phyloP scores from a whole-genome alignment of 306 rosid species.

The Dalbergia cochinchinensis region DNA sequence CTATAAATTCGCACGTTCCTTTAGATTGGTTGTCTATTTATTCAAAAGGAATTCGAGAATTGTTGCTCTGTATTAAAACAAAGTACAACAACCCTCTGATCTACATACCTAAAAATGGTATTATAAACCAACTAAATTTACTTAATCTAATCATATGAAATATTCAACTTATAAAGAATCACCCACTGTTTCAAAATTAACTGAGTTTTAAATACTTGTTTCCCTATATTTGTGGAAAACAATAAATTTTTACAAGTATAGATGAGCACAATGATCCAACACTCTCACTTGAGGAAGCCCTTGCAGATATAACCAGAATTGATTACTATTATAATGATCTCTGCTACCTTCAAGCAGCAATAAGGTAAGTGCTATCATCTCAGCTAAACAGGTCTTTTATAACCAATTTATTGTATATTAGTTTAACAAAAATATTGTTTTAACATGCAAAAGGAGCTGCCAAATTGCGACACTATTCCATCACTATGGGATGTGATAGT shows the following conservation, averaged over 20 bases:
- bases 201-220: background rate
- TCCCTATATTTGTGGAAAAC: background rate
- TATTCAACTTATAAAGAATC: background rate
- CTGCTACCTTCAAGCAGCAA: constrained; percentile 55
- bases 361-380: constrained; percentile 49
- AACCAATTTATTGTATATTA: background rate
- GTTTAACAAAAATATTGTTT: too few species aligned
- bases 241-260: constrained; percentile 46
- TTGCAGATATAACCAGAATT: constrained; percentile 54
- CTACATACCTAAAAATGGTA: constrained; percentile 50
- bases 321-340: constrained; percentile 59
- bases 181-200: too few species aligned
- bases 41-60: constrained; percentile 59
- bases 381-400: background rate
- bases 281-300: constrained; percentile 53
- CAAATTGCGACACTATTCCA: too few species aligned
- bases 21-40: constrained; percentile 54
- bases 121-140: background rate
- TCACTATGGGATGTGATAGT: too few species aligned
- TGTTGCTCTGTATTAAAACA: constrained; percentile 47
- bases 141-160: background rate
- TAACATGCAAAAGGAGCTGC: too few species aligned
- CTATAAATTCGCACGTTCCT: constrained; percentile 47
- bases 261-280: constrained; percentile 60
- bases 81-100: constrained; percentile 46